Base-by-base conservation (phyloP, 2,329 filamentous ascomycete species). In the Corinectria fuckeliana region DNA sequence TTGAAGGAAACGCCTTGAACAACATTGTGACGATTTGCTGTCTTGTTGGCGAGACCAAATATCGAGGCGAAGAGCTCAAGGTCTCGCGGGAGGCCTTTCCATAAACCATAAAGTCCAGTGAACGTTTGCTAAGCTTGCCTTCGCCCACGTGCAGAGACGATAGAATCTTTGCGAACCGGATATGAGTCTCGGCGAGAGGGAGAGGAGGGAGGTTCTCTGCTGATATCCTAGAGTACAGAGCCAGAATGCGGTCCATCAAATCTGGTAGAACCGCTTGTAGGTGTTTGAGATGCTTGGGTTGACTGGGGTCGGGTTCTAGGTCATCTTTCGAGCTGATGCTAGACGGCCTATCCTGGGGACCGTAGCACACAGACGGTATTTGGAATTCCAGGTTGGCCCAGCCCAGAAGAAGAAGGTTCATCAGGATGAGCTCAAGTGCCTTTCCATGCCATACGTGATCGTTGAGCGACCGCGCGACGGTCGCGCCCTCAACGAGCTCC, bases 361-460 rank as follows among this genome's bases (percentile, higher is more conserved):
- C 81, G 65, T 77, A 79, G 62, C 86, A 85, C 14, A 89, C 75
- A 9, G 79, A 74, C 2, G 87, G 87, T n/a, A 95, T 84, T 69
- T 89, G 85, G 69, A 98, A 98, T 71, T 95, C 91, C 69, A 94
- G 82, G 4, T 89, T 90, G 32, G 89, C 86, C 91, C 93, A 97
- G 26, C 88, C 91, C 62, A 96, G 87, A 69, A 98, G 85, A 38
- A 98, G 72, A 66, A 98, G 83, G 71, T 90, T 92, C 23, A 96
- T 83, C 45, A 95, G 80, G 60, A 96, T 91, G 25, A 93, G 88
- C 73, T 99, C 96, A 18, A 99, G 81, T 1, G 92, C 93, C 76
- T 98, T 98, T 16, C 91, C 95, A 77, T 97, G 92, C 94, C 95
- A 99, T n/a, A 98, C 75, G 75, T 97, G 92, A 76, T 99, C 95